phyloP scores from a whole-genome alignment of 257 asterid genomes.

The Nicotiana knightiana region DNA sequence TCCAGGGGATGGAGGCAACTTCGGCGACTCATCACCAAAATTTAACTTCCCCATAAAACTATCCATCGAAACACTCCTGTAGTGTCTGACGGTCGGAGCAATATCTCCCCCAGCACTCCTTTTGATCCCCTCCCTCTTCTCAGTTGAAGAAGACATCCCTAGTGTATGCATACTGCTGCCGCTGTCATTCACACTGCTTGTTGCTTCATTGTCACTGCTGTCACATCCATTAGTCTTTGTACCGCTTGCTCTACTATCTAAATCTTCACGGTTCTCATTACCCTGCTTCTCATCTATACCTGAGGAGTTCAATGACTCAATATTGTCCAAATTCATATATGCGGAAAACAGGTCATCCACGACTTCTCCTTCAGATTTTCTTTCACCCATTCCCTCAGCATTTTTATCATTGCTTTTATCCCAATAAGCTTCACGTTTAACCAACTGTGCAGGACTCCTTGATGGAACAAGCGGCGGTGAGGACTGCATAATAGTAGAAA shows the following conservation, averaged over 20 bases:
- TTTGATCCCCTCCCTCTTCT: slow-evolving; percentile 59
- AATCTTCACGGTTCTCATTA: slow-evolving; percentile 64
- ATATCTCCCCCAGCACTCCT: slow-evolving; percentile 69
- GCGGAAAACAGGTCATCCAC: slow-evolving; percentile 54
- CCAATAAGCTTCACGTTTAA: slow-evolving; percentile 58
- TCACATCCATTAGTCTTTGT: slow-evolving; percentile 45
- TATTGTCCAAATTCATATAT: slow-evolving; percentile 51
- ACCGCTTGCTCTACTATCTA: slow-evolving; percentile 72
- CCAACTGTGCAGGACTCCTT: slow-evolving; percentile 53
- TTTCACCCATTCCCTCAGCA: slow-evolving; percentile 63
- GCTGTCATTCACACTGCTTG: slow-evolving; percentile 55
- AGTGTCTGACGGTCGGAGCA: slow-evolving; percentile 67
- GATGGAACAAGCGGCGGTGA: slow-evolving; percentile 46
- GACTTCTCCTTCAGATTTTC: slow-evolving; percentile 47
- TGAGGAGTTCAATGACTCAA: slow-evolving; percentile 50
- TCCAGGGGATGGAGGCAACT: slow-evolving; percentile 63
- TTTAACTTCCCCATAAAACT: slow-evolving; percentile 73
- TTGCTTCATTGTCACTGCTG: slow-evolving; percentile 58
- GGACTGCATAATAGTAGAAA: slow-evolving; percentile 42
- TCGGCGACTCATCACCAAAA: slow-evolving; percentile 65
- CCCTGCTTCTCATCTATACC: slow-evolving; percentile 72
- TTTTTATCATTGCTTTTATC: slow-evolving; percentile 47
- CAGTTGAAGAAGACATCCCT: slow-evolving; percentile 26
- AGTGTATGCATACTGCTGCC: slow-evolving; percentile 35
- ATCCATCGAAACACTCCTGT: slow-evolving; percentile 79